Conservation (phyloP, 495 filamentous ascomycete genomes). For the Cercophora scortea region DNA sequence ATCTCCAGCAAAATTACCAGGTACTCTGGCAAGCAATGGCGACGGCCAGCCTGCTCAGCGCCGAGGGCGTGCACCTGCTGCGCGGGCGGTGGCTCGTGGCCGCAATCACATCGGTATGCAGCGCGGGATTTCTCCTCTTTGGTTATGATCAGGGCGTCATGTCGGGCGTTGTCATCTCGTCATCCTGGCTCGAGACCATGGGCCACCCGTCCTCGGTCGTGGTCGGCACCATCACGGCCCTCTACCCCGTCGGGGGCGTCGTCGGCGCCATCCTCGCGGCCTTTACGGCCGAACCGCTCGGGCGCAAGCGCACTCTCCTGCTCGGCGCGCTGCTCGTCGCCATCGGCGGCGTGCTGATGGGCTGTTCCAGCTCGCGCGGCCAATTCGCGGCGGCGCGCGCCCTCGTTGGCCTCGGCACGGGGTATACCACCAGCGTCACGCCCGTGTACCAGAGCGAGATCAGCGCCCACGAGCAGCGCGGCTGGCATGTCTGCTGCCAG, state of each 20-base stretch:
- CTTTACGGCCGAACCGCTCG: slow-evolving; percentile 32
- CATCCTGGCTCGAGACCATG: slow-evolving; percentile 25
- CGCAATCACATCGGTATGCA: slow-evolving; percentile 51
- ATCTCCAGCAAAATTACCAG: too few relatives aligned
- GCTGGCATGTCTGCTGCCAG: slow-evolving; percentile 28
- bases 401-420: slow-evolving; percentile 59
- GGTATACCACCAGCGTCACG: slow-evolving; percentile 50
- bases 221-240: slow-evolving; percentile 61
- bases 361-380: slow-evolving; percentile 21
- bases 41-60: neutral
- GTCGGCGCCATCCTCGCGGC: slow-evolving; percentile 29
- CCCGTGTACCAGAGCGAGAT: slow-evolving; percentile 53
- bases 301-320: slow-evolving; percentile 49
- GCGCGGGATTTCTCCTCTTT: slow-evolving; percentile 31
- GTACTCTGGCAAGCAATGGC: neutral
- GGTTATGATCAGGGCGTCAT: slow-evolving; percentile 44
- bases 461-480: slow-evolving; percentile 42
- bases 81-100: slow-evolving; percentile 9
- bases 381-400: slow-evolving; percentile 48
- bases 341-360: slow-evolving; percentile 47
- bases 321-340: slow-evolving; percentile 50
- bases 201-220: slow-evolving; percentile 30
- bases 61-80: slow-evolving; percentile 12
- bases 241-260: slow-evolving; percentile 40
- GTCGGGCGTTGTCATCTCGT: slow-evolving; percentile 34